Percentiles rank a stretch among this genome's conserved stretches.
Conservation (phyloP, 139 green algal genomes). For the Chlamydomonas asymmetrica region DNA sequence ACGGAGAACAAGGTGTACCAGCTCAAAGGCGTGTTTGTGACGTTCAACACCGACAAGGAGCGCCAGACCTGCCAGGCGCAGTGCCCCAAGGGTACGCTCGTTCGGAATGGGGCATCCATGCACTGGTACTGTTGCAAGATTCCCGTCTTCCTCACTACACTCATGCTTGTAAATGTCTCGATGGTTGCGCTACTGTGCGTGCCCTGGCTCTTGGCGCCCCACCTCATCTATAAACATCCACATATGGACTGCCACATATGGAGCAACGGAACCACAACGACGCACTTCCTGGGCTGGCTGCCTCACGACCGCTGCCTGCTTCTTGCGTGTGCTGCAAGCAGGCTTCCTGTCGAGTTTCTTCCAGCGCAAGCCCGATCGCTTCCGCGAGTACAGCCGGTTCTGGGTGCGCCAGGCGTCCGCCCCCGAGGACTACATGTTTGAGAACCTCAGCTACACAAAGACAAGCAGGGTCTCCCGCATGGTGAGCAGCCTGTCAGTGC, state of each 20-base stretch:
- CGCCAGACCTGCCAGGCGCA: slow-evolving; percentile 2
- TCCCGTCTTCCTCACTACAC: too few relatives aligned
- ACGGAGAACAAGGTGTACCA: too few relatives aligned
- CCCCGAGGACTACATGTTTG: slow-evolving; percentile 56
- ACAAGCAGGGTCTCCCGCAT: too few relatives aligned
- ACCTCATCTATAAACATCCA: too few relatives aligned
- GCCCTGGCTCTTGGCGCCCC: too few relatives aligned
- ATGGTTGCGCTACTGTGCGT: too few relatives aligned
- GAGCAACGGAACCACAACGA: too few relatives aligned
- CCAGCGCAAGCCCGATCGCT: background rate
- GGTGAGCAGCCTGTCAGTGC: too few relatives aligned
- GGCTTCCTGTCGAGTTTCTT: slow-evolving; percentile 30
- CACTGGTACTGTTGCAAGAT: too few relatives aligned
- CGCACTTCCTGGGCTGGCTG: too few relatives aligned
- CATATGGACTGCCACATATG: too few relatives aligned
- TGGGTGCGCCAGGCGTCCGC: slow-evolving; percentile 34
- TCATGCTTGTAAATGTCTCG: too few relatives aligned
- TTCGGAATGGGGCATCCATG: background rate
- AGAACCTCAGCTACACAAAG: slow-evolving; percentile 51
- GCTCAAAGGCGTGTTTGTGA: slow-evolving; percentile 52
- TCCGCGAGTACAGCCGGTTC: slow-evolving; percentile 19
- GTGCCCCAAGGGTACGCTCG: slow-evolving; percentile 33
- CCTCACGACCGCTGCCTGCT: background rate
- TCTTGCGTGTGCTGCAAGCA: background rate
- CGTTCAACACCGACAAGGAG: slow-evolving; percentile 45